Percentiles rank a stretch among this genome's conserved stretches.
Conservation (phyloP, 2,329 filamentous ascomycete species). For the Drechslerella coelobrocha region DNA sequence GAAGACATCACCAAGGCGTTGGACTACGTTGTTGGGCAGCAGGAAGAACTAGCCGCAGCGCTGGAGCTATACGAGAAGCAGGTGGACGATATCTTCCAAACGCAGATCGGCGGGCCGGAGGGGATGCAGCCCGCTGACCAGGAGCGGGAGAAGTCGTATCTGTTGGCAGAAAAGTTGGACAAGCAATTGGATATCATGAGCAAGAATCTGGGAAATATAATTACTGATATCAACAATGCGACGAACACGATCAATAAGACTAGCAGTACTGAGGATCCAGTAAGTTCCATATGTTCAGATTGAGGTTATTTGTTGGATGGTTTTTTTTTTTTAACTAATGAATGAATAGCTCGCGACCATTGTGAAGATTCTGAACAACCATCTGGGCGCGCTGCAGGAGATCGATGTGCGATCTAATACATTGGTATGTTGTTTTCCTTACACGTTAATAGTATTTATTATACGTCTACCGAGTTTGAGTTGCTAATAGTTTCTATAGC, state of each 20-base stretch:
- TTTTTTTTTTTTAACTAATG: conserved; percentile 41
- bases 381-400: conserved; percentile 88
- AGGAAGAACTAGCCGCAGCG: conserved; percentile 86
- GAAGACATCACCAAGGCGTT: conserved; percentile 93
- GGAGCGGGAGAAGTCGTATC: conserved; percentile 94
- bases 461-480: neutral
- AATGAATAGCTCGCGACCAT: conserved; percentile 81
- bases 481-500: conserved; percentile 13
- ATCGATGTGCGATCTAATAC: conserved; percentile 68
- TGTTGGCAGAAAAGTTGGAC: conserved; percentile 89
- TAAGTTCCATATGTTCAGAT: conserved; percentile 61
- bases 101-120: conserved; percentile 77
- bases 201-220: conserved; percentile 91
- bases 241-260: conserved; percentile 89
- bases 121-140: conserved; percentile 86
- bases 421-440: conserved; percentile 26
- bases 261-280: conserved; percentile 83
- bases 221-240: conserved; percentile 95
- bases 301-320: conserved; percentile 43
- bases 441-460: neutral
- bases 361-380: conserved; percentile 90
- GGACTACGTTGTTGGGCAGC: conserved; percentile 85
- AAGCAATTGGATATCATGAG: conserved; percentile 92
- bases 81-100: conserved; percentile 84
- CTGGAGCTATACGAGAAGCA: conserved; percentile 90